phyloP scores from a whole-genome alignment of 345 rosid species.

The Eucalyptus sp. region DNA sequence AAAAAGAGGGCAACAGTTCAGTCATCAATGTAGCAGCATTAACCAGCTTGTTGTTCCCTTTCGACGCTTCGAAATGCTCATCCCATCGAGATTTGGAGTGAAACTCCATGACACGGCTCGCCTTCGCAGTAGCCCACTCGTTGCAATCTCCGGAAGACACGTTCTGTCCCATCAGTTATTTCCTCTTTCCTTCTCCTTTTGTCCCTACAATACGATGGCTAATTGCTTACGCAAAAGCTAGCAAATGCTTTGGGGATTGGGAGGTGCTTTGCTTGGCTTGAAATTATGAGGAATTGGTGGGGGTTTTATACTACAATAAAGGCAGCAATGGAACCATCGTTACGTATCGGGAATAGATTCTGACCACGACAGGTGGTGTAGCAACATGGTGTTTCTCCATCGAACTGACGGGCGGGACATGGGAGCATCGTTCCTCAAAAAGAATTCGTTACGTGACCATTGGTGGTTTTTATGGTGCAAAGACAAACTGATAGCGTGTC shows the following conservation, averaged over 20 bases:
- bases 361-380: background rate
- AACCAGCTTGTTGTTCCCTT: slow-evolving; percentile 56
- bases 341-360: background rate
- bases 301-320: slow-evolving; percentile 3
- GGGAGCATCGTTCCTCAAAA: background rate
- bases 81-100: slow-evolving; percentile 51
- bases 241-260: background rate
- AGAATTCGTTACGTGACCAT: background rate
- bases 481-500: background rate
- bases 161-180: background rate
- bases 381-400: background rate
- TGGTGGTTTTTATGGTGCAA: background rate
- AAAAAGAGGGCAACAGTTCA: background rate
- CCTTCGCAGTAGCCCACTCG: background rate
- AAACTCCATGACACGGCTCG: slow-evolving; percentile 21
- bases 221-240: background rate
- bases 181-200: no score
- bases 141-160: background rate
- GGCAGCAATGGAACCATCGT: background rate
- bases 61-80: slow-evolving; percentile 36
- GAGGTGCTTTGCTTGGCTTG: background rate
- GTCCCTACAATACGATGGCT: background rate
- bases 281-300: background rate
- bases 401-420: background rate
- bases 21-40: background rate